Base-by-base conservation (phyloP, 225 moss, liverwort and hornwort genomes). In the Rhytidiadelphus loreus region DNA sequence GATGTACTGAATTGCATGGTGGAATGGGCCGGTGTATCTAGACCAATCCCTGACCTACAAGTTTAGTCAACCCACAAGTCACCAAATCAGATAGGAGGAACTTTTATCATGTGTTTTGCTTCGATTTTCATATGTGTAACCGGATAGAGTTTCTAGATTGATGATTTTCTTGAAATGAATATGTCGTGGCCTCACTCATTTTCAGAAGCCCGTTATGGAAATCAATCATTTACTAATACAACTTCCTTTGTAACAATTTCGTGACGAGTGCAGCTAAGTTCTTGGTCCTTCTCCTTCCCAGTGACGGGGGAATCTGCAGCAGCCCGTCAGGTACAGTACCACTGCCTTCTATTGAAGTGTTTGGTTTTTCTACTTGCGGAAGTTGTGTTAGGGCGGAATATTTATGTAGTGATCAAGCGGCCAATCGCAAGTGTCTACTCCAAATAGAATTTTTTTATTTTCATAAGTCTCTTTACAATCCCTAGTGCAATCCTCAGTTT, bases 241-340 rank as follows among this genome's bases (percentile, higher is more conserved):
- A 55, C 50, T 86, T 86, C 55, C 66, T 83, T 80, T 62, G 50
- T 89, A 80, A 87, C 89, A 80, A 85, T 79, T 55, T 61, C 62
- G 37, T 88, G 92, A 72, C n/a, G n/a, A 57, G 17, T 93, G 89
- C 96, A 97, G 96, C 88, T 97, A 87, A 95, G 98, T 90, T 95
- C 96, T 43, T 98, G 98, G 98, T 96, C 96, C 35, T 98, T 98
- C 92, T 93, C 91, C 35, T 97, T 97, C 84, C 93, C 92, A 29
- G 91, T 90, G 41, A 91, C 90, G 19, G 93, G 92, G 68, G 97
- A 95, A 83, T 91, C 93, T 43, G 86, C 90, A 86, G 94, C 96
- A 84, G 90, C 95, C 41, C 95, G 92, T 57, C 93, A 98, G 98
- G 96, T 98, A 77, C 60, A 88, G 77, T 88, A 74, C 80, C 77